phyloP scores from a whole-genome alignment of 1,284 basidiomycete genomes.

The Moesziomyces parantarcticus region DNA sequence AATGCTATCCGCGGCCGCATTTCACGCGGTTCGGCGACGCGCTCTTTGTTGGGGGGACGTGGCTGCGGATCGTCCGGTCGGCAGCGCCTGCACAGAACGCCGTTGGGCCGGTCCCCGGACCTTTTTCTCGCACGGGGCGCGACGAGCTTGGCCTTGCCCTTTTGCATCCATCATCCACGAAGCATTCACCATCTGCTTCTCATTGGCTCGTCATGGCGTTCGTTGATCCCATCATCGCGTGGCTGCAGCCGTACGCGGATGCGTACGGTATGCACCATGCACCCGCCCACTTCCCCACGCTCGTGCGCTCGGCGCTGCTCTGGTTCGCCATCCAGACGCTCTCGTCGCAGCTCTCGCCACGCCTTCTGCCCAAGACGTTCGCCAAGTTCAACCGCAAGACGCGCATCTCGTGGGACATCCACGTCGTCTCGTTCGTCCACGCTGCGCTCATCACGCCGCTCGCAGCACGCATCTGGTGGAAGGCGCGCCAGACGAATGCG shows the following conservation, averaged over 20 bases:
- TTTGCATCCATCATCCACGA: neutral
- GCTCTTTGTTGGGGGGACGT: no score
- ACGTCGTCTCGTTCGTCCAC: conserved; percentile 65
- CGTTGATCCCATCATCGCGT: conserved; percentile 25
- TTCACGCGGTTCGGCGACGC: no score
- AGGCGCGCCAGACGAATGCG: conserved; percentile 44
- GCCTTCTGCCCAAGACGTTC: conserved; percentile 62
- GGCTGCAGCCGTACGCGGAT: conserved; percentile 54
- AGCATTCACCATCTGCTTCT: neutral
- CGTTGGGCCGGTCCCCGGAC: no score
- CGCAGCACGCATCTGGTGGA: conserved; percentile 51
- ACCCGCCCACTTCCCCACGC: conserved; percentile 57
- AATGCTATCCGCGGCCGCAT: no score
- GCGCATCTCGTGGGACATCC: conserved; percentile 67
- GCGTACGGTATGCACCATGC: conserved; percentile 57
- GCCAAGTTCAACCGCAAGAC: conserved; percentile 57
- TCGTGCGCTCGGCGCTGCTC: conserved; percentile 57
- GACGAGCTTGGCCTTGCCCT: neutral
- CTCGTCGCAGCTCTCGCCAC: conserved; percentile 58
- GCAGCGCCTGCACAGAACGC: no score
- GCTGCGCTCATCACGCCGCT: conserved; percentile 58
- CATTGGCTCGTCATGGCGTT: conserved; percentile 13
- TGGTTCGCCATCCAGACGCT: conserved; percentile 65
- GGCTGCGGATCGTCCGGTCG: no score
- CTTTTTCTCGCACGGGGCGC: no score